Percentiles rank a stretch among this genome's conserved stretches.
These are phyloP conservation scores for Metarhizium humberi DNA, from an alignment of 2,329 filamentous ascomycete species.

Conservation along the genomic window DNA sequence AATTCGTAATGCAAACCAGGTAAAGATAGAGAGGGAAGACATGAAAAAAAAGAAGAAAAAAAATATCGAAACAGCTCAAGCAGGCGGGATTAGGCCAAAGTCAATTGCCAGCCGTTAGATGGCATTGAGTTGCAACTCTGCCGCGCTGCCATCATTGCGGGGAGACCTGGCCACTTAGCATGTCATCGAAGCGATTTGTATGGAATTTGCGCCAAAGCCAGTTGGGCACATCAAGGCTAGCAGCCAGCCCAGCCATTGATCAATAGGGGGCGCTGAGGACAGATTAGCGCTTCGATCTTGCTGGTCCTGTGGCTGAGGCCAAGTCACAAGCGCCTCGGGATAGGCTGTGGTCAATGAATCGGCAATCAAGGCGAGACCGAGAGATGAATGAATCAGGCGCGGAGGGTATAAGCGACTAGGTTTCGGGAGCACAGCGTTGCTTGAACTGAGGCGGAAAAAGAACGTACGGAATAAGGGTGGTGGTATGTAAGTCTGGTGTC, in stretches of 20 bases:
- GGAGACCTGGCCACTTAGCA: too few species aligned
- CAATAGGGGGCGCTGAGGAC: background rate
- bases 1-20: background rate
- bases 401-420: background rate
- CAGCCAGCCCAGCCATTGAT: background rate
- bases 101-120: too few species aligned
- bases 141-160: too few species aligned
- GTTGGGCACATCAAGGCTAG: background rate
- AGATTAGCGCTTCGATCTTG: background rate
- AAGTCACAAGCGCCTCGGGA: background rate
- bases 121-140: too few species aligned
- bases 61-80: too few species aligned
- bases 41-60: too few species aligned
- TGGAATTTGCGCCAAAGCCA: background rate
- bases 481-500: constrained; percentile 21
- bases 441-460: constrained; percentile 3
- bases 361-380: too few species aligned
- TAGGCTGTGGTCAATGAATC: background rate
- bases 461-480: constrained; percentile 41
- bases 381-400: background rate
- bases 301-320: background rate
- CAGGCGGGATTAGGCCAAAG: too few species aligned
- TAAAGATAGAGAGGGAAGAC: too few species aligned
- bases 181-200: too few species aligned
- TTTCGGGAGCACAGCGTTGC: background rate